These are phyloP conservation scores for Beauveria pseudobassiana DNA, from an alignment of 2,329 filamentous ascomycete species.

Conservation along the genomic window DNA sequence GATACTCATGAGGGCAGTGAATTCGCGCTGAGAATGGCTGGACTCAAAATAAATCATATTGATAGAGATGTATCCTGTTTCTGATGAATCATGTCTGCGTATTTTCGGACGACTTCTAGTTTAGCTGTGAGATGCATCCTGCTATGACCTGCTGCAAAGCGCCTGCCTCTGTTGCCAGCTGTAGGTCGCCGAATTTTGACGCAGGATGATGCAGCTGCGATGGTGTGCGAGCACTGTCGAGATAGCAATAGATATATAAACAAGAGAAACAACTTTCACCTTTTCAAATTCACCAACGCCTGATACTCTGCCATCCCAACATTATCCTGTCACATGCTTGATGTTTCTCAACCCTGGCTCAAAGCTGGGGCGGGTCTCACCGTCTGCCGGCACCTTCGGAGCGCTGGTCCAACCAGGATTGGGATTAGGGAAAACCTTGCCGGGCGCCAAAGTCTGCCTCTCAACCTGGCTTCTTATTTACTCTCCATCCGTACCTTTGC, in stretches of 20 bases:
- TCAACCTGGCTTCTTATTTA: background rate
- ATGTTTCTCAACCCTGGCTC: background rate
- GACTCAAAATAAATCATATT: too few species aligned
- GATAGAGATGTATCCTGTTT: background rate
- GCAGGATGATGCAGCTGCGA: background rate
- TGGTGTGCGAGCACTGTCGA: background rate
- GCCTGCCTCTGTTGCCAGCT: background rate
- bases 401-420: too few species aligned
- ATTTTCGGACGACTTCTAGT: too few species aligned
- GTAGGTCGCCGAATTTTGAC: background rate
- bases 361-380: conserved; percentile 1
- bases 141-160: background rate
- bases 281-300: too few species aligned
- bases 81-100: background rate
- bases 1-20: background rate
- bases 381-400: background rate
- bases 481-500: background rate
- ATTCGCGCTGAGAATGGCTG: background rate
- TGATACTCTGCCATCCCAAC: background rate
- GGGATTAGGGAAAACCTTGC: background rate
- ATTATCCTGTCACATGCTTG: background rate
- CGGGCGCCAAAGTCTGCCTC: background rate
- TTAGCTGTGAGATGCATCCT: background rate
- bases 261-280: background rate
- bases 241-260: too few species aligned